phyloP scores from a whole-genome alignment of 2,329 filamentous ascomycete species.

The Xenoacremonium recifei region DNA sequence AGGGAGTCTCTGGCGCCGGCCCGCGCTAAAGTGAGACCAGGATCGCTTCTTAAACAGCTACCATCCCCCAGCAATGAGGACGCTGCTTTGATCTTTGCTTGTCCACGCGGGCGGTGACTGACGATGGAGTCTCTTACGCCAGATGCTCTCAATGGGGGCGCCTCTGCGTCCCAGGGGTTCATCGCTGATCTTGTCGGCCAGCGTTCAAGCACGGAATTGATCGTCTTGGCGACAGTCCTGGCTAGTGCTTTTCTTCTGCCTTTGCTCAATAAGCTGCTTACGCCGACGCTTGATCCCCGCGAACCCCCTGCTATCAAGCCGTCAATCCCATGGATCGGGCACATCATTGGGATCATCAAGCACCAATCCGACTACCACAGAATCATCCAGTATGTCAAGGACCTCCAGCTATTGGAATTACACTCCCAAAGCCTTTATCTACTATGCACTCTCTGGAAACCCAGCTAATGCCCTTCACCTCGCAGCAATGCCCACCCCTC shows the following conservation, averaged over 20 bases:
- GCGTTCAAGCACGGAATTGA: constrained; percentile 38
- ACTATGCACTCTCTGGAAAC: background rate
- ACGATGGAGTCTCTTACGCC: background rate
- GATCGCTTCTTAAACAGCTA: no score
- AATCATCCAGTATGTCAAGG: constrained; percentile 37
- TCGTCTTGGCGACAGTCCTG: constrained; percentile 6
- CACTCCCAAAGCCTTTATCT: background rate
- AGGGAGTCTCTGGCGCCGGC: no score
- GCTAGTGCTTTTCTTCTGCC: constrained; percentile 9
- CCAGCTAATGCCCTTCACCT: background rate
- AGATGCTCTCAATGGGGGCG: background rate
- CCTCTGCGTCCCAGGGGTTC: constrained; percentile 2
- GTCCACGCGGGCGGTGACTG: no score
- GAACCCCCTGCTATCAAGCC: constrained; percentile 43
- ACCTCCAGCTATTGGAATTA: no score
- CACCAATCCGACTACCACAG: constrained; percentile 35
- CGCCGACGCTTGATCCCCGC: constrained; percentile 26
- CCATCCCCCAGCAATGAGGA: no score
- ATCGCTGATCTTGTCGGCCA: constrained; percentile 4
- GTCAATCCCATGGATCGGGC: constrained; percentile 43
- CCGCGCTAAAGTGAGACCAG: no score
- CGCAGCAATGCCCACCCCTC: constrained; percentile 23
- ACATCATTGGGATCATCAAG: constrained; percentile 42
- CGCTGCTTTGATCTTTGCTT: no score
- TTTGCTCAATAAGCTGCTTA: constrained; percentile 15